Percentiles rank a stretch among this genome's conserved stretches.
phyloP scores from a whole-genome alignment of 169 alveolate species.

The Plasmodium relictum region DNA sequence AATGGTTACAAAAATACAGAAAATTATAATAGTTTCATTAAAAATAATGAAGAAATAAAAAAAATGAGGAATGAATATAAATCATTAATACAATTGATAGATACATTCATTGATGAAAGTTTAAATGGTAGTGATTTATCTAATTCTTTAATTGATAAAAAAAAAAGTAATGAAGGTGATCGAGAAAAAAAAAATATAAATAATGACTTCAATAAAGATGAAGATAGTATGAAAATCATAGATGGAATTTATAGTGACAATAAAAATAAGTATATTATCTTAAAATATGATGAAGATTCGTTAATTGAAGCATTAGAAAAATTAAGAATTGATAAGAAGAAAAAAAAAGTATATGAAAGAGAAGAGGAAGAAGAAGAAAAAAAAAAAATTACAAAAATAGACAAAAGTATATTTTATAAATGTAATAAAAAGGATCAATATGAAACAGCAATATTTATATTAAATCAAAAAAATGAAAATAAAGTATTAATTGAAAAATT shows the following conservation, averaged over 20 bases:
- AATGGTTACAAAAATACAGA: not conserved
- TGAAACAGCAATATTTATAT: conserved; percentile 39
- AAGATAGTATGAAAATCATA: conserved; percentile 17
- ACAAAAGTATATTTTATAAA: conserved; percentile 49
- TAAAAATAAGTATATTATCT: conserved; percentile 36
- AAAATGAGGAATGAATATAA: conserved; percentile 36
- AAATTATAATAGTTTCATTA: not conserved
- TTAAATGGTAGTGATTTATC: not conserved
- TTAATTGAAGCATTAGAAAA: conserved; percentile 60
- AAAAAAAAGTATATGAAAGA: not conserved
- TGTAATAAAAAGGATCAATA: conserved; percentile 42
- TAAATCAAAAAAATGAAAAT: conserved; percentile 44
- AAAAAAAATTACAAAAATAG: conserved; percentile 18
- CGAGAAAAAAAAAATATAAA: not conserved
- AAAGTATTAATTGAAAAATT: conserved; percentile 28
- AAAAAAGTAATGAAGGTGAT: not conserved
- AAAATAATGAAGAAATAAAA: conserved; percentile 39
- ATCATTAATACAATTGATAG: conserved; percentile 22
- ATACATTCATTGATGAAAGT: conserved; percentile 37
- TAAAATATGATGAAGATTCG: conserved; percentile 68
- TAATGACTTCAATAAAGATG: not conserved
- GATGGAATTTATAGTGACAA: conserved; percentile 8
- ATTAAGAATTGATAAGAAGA: conserved; percentile 48
- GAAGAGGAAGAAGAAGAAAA: not conserved
- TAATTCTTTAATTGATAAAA: not conserved